Conservation (phyloP, 148 eudicot genomes). For the Vaccinium macrocarpon region DNA sequence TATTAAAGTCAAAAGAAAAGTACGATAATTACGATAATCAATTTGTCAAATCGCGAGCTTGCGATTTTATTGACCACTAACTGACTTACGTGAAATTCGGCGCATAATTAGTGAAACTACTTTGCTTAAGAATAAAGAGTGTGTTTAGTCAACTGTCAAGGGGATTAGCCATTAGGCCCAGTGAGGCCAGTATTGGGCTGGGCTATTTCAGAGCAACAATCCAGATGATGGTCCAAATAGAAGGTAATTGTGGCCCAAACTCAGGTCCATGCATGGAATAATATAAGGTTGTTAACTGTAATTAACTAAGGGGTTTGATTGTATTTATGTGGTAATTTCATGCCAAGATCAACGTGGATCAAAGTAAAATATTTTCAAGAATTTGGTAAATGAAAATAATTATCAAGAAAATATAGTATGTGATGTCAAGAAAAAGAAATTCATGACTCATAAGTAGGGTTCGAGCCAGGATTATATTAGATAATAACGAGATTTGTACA, state of each 20-base stretch:
- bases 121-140: background rate
- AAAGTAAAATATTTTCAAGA: too few species aligned
- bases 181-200: background rate
- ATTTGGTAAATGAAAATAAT: too few species aligned
- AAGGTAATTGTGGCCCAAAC: background rate
- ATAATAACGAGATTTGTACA: too few species aligned
- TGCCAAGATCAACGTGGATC: too few species aligned
- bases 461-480: too few species aligned
- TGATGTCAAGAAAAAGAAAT: too few species aligned
- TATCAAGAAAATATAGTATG: too few species aligned
- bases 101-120: background rate
- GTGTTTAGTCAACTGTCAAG: background rate
- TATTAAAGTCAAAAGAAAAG: background rate
- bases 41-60: background rate
- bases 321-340: too few species aligned
- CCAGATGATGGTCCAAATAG: background rate
- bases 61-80: background rate
- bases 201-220: background rate
- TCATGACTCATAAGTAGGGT: too few species aligned
- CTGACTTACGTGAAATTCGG: too few species aligned
- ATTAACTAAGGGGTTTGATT: too few species aligned
- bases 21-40: background rate
- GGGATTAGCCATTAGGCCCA: background rate
- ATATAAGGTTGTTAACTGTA: too few species aligned
- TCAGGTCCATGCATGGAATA: background rate